A percentile compares a stretch with the other conserved stretches of the same genome.
These are phyloP conservation scores for Colletotrichum sp. DNA, from an alignment of 2,329 filamentous ascomycete genomes.

Conservation along the genomic window DNA sequence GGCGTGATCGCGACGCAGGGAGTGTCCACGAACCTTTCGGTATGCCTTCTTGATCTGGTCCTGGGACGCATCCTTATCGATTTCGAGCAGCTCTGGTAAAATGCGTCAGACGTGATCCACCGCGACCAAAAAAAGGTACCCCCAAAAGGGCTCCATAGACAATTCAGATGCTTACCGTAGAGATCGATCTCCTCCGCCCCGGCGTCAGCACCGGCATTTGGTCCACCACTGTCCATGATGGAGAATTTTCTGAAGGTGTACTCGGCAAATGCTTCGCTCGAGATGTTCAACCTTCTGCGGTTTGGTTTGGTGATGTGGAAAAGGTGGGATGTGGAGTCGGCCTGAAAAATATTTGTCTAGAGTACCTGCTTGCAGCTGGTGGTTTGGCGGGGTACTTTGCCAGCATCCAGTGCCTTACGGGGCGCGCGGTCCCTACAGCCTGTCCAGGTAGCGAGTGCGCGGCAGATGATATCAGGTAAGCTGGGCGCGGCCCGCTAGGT, in stretches of 20 bases:
- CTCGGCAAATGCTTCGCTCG: slow-evolving; percentile 14
- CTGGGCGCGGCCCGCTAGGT: background rate
- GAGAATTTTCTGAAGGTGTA: slow-evolving; percentile 5
- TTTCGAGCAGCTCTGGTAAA: slow-evolving; percentile 73
- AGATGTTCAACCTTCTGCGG: slow-evolving; percentile 10
- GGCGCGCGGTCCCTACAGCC: slow-evolving; percentile 2
- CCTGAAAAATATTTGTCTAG: slow-evolving; percentile 19
- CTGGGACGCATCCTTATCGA: slow-evolving; percentile 73
- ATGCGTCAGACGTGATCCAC: slow-evolving; percentile 24
- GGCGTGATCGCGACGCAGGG: background rate
- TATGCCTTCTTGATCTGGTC: slow-evolving; percentile 95
- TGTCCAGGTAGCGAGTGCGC: background rate
- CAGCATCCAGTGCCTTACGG: background rate
- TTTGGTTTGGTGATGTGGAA: slow-evolving; percentile 17
- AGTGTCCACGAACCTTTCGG: slow-evolving; percentile 70
- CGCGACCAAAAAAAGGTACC: slow-evolving; percentile 1
- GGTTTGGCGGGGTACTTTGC: slow-evolving; percentile 14
- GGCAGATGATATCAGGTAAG: slow-evolving; percentile 2
- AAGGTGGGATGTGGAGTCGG: slow-evolving; percentile 19
- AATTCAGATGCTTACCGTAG: slow-evolving; percentile 54
- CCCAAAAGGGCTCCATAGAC: slow-evolving; percentile 8
- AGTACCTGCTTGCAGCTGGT: background rate
- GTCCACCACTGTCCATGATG: slow-evolving; percentile 25
- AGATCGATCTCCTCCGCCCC: slow-evolving; percentile 57
- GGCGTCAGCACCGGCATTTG: slow-evolving; percentile 9